These are phyloP conservation scores for Gaertneriomyces sp. DNA, from an alignment of 192 early-diverging fungal species.

Conservation along the genomic window DNA sequence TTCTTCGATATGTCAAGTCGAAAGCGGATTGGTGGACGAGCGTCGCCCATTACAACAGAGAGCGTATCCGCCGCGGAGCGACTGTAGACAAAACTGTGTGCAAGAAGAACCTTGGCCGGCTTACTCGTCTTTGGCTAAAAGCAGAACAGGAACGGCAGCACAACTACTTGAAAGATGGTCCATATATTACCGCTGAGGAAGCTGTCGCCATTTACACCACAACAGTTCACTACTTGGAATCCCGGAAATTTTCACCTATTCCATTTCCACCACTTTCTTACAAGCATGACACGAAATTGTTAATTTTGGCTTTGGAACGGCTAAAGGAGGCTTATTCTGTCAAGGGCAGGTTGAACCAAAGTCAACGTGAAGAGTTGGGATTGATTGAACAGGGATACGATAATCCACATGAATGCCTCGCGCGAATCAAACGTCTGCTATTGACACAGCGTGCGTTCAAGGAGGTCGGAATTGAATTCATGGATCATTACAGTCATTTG, in stretches of 20 bases:
- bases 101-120: constrained; percentile 95
- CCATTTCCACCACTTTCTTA: constrained; percentile 99
- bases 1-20: constrained; percentile 96
- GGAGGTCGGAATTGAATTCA: constrained; percentile 99
- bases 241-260: constrained; percentile 96
- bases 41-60: constrained; percentile 97
- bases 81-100: constrained; percentile 99
- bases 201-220: constrained; percentile 97
- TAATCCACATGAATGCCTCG: constrained; percentile 77
- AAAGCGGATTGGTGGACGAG: constrained; percentile 99
- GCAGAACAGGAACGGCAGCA: constrained; percentile 99
- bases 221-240: constrained; percentile 97
- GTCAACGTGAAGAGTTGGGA: constrained; percentile 95
- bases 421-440: constrained; percentile 90
- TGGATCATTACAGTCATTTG: constrained; percentile 96
- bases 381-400: constrained; percentile 99
- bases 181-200: constrained; percentile 95
- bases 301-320: constrained; percentile 91
- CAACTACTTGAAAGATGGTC: constrained; percentile 98
- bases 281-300: constrained; percentile 98
- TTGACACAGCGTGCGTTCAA: constrained; percentile 98
- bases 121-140: constrained; percentile 97
- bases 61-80: constrained; percentile 96
- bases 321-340: constrained; percentile 95
- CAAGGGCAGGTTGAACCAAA: constrained; percentile 89